Evolutionary conservation across 768 basidiomycete species (phyloP).

Genomic region (Boletus rubropictus): DNA sequence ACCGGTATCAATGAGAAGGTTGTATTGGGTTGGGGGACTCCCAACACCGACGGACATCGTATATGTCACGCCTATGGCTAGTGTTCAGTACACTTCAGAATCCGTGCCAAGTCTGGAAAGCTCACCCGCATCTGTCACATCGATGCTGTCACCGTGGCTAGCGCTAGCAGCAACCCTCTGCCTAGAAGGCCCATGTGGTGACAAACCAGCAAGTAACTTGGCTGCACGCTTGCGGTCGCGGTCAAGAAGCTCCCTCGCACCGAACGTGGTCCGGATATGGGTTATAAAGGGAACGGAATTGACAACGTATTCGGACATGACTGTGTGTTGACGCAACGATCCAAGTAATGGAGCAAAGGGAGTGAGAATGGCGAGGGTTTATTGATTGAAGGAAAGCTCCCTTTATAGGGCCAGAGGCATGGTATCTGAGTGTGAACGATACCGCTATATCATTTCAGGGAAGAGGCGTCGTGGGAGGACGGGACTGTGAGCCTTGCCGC

Average conservation of each 20-base stretch:
- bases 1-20: conserved; percentile 56
- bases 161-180: conserved; percentile 11
- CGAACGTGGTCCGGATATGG: conserved; percentile 34
- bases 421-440: background rate
- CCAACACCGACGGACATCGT: conserved; percentile 49
- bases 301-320: conserved; percentile 36
- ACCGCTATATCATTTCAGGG: background rate
- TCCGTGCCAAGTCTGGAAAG: background rate
- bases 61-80: conserved; percentile 43
- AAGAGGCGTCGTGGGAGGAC: background rate
- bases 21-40: conserved; percentile 42
- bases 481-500: background rate
- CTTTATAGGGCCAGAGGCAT: conserved; percentile 17
- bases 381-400: background rate
- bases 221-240: conserved; percentile 50
- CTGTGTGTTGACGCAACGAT: background rate
- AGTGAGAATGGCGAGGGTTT: background rate
- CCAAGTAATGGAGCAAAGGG: background rate
- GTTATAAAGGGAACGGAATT: conserved; percentile 43
- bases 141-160: conserved; percentile 33
- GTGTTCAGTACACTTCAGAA: background rate
- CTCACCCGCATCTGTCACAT: conserved; percentile 51
- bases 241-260: conserved; percentile 44
- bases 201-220: conserved; percentile 49
- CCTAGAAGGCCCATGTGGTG: conserved; percentile 47